These are phyloP conservation scores for Kalaharituber pfeilii DNA, from an alignment of 2,329 filamentous ascomycete species.

Conservation along the genomic window DNA sequence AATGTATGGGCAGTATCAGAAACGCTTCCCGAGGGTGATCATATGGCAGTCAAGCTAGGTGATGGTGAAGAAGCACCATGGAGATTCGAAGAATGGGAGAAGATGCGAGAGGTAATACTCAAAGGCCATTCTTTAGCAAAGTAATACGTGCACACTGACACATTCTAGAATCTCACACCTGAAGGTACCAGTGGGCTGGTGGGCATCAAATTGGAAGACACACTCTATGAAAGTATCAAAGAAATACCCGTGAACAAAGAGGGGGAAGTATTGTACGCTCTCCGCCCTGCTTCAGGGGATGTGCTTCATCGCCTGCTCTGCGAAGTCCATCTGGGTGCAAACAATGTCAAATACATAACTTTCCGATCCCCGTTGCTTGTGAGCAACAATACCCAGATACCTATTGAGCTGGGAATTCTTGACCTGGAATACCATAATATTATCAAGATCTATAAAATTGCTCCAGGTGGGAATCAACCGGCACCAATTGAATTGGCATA, in stretches of 20 bases:
- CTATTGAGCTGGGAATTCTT: conserved; percentile 81
- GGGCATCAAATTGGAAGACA: conserved; percentile 70
- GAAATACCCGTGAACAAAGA: conserved; percentile 86
- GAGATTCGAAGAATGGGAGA: conserved; percentile 93
- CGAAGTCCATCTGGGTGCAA: conserved; percentile 72
- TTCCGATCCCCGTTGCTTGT: conserved; percentile 79
- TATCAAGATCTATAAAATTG: conserved; percentile 93
- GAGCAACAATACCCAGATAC: conserved; percentile 93
- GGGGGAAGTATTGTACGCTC: conserved; percentile 75
- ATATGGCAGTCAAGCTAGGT: conserved; percentile 53
- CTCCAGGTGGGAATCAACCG: conserved; percentile 74
- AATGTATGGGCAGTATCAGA: conserved; percentile 66
- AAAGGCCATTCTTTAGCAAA: background rate
- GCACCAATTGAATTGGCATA: conserved; percentile 84
- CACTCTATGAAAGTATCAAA: conserved; percentile 78
- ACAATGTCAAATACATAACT: conserved; percentile 97
- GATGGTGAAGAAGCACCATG: conserved; percentile 87
- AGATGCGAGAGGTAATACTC: conserved; percentile 49
- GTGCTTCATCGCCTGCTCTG: conserved; percentile 80
- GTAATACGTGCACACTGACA: background rate
- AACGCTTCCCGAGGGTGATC: conserved; percentile 31
- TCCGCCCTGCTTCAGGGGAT: conserved; percentile 72
- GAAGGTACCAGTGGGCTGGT: conserved; percentile 68
- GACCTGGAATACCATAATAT: conserved; percentile 74
- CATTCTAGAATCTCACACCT: conserved; percentile 47